phyloP scores from a whole-genome alignment of 768 basidiomycete species.

The Rhodotorula paludigena region DNA sequence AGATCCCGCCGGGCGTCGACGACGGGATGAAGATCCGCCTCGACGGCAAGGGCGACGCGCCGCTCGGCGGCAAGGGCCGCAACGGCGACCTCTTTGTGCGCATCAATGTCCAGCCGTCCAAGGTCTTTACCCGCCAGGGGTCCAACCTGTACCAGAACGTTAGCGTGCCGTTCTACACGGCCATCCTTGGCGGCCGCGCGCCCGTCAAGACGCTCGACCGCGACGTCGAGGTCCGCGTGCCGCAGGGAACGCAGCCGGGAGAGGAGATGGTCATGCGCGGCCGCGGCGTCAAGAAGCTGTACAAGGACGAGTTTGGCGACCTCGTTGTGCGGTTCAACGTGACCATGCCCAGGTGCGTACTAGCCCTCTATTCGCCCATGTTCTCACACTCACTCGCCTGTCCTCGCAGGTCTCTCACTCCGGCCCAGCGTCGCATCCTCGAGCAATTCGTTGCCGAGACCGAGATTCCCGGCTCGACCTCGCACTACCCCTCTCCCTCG shows the following conservation, averaged over 20 bases:
- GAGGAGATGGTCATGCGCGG: constrained; percentile 93
- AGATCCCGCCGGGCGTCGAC: constrained; percentile 85
- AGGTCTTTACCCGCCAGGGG: constrained; percentile 83
- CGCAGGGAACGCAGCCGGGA: constrained; percentile 88
- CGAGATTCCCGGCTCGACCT: constrained; percentile 33
- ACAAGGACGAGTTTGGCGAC: constrained; percentile 71
- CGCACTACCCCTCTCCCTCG: neutral
- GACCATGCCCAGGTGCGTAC: constrained; percentile 76
- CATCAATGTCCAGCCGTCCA: constrained; percentile 74
- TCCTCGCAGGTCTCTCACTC: constrained; percentile 64
- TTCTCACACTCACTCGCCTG: neutral
- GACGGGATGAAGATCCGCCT: constrained; percentile 88
- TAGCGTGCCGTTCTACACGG: constrained; percentile 81
- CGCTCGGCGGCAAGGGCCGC: constrained; percentile 69
- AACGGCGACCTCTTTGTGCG: constrained; percentile 82
- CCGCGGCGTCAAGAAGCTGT: constrained; percentile 67
- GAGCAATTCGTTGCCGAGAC: constrained; percentile 82
- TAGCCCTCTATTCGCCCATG: neutral
- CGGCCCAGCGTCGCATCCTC: constrained; percentile 77
- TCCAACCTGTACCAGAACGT: constrained; percentile 83
- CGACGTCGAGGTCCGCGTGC: constrained; percentile 88
- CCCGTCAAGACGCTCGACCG: constrained; percentile 92
- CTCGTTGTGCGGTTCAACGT: constrained; percentile 82
- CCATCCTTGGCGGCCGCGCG: constrained; percentile 86
- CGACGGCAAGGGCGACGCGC: constrained; percentile 73